Base-by-base conservation (phyloP, 371 early-diverging fungal species). In the Conidiobolus incongruus region DNA sequence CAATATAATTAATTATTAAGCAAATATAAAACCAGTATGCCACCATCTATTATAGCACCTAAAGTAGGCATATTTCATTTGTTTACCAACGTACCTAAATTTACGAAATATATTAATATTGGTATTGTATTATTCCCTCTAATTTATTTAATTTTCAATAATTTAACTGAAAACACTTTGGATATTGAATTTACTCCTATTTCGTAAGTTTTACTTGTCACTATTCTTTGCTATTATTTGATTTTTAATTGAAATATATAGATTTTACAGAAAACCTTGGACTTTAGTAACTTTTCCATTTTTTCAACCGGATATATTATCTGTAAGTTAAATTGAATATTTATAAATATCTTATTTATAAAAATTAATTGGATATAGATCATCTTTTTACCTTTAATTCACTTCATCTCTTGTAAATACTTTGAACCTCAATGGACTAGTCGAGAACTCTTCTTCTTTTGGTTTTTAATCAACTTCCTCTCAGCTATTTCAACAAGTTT, bases 341-440 rank as follows among this genome's bases (percentile, higher is more conserved):
- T n/a, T n/a, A n/a, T n/a, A n/a, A n/a, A n/a, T n/a, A n/a, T n/a
- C n/a, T n/a, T n/a, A n/a, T n/a, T 35, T 35, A 4, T 35, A 5
- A 20, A 2, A 34, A 21, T 36, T 16, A 4, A 20, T n/a, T 38
- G 11, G 26, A 35, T 35, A 4, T 44, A 44, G 44, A 12, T 44
- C 47, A 43, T 59, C 2, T 48, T 61, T 0, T 50, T 66, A 2
- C 46, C 76, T 6, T 46, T 44, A 16, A 23, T 21, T 35, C 20
- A 33, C 15, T 16, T 72, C 19, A 56, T 70, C 10, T 60, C 66
- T 52, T 80, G 79, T 35, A 73, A 70, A 50, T 80, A 79, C 47
- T 63, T 85, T 51, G 85, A 80, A 54, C 63, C 70, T 10, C 66
- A 63, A 37, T 85, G 81, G 81, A 79, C 80, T 7, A 61, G 70